phyloP scores from a whole-genome alignment of 2,329 filamentous ascomycete species.

The Penicillium psychrosexuale region DNA sequence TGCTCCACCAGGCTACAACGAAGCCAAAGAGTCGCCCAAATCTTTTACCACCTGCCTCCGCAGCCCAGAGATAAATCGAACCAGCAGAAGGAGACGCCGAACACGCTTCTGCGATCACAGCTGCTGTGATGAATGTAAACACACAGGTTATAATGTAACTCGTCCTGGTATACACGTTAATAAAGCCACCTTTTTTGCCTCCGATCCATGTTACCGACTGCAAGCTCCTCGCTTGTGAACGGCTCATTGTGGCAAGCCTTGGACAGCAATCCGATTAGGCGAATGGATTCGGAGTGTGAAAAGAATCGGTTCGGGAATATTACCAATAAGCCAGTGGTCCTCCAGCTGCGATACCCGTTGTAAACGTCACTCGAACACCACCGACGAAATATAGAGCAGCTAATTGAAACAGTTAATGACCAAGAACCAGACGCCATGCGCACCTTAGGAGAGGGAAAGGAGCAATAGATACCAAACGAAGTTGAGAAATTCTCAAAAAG shows the following conservation, averaged over 20 bases:
- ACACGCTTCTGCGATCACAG: conserved; percentile 59
- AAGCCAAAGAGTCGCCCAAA: conserved; percentile 58
- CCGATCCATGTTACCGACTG: no score
- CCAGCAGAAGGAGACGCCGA: conserved; percentile 58
- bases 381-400: conserved; percentile 61
- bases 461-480: background rate
- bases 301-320: background rate
- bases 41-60: conserved; percentile 55
- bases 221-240: no score
- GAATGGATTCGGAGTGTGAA: no score
- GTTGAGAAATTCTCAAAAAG: background rate
- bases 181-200: background rate
- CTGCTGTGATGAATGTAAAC: conserved; percentile 60
- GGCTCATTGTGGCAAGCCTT: no score
- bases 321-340: conserved; percentile 57
- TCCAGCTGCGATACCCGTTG: conserved; percentile 59
- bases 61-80: conserved; percentile 61
- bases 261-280: no score
- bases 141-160: conserved; percentile 59
- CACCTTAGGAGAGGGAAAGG: background rate
- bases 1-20: conserved; percentile 61
- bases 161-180: conserved; percentile 40
- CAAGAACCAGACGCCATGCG: background rate
- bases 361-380: conserved; percentile 59
- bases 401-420: conserved; percentile 21